Evolutionary conservation across 2,329 filamentous ascomycete genomes (phyloP).

Genomic region (Exophiala alcalophila): DNA sequence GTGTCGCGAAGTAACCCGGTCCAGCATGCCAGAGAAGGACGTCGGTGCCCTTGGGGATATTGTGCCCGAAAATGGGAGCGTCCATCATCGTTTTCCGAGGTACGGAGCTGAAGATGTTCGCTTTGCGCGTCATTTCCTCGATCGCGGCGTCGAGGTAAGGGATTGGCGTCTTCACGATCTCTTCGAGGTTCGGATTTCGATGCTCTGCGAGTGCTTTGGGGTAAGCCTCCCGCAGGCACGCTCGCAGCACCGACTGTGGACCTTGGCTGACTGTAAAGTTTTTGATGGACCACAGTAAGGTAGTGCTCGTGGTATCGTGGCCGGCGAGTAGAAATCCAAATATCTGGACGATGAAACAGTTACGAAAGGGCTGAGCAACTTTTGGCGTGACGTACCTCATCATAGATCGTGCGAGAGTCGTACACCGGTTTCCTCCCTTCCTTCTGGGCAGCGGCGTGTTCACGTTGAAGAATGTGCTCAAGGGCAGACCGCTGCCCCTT

Average conservation of each 20-base stretch:
- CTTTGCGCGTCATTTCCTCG: constrained; percentile 45
- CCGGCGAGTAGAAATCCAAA: constrained; percentile 42
- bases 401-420: constrained; percentile 30
- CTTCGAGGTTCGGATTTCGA: constrained; percentile 33
- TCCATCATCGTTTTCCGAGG: constrained; percentile 38
- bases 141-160: constrained; percentile 47
- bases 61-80: constrained; percentile 42
- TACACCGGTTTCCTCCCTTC: constrained; percentile 31
- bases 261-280: constrained; percentile 36
- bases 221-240: constrained; percentile 33
- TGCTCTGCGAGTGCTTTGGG: constrained; percentile 20
- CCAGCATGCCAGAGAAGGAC: constrained; percentile 32
- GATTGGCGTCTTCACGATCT: constrained; percentile 35
- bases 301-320: constrained; percentile 48
- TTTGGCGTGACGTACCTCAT: constrained; percentile 32
- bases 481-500: constrained; percentile 35
- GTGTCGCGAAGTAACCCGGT: constrained; percentile 22
- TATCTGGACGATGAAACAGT: constrained; percentile 27
- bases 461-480: constrained; percentile 39
- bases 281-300: constrained; percentile 43
- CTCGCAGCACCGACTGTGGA: constrained; percentile 39
- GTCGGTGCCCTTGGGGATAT: constrained; percentile 41
- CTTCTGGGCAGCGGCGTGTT: constrained; percentile 36
- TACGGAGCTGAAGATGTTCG: constrained; percentile 30
- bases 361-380: constrained; percentile 13